Evolutionary conservation across 495 filamentous ascomycete species (phyloP).

Genomic region (Podospora anserina): DNA sequence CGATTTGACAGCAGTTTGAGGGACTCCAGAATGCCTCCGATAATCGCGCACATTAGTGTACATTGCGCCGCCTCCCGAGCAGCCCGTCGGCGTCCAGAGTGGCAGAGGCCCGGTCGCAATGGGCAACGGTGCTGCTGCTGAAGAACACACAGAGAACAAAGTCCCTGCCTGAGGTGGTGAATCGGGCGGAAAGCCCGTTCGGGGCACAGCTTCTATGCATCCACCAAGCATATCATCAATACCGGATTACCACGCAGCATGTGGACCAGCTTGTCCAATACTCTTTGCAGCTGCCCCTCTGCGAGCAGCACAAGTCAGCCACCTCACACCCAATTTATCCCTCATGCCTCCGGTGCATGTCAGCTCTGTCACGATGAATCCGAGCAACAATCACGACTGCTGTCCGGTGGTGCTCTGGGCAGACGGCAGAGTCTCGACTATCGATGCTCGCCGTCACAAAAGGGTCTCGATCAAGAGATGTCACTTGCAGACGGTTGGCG

Average conservation of each 20-base stretch:
- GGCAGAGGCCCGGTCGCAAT: background rate
- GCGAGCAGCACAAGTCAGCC: conserved; percentile 1
- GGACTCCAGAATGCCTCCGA: background rate
- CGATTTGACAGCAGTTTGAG: no score
- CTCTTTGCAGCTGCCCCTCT: background rate
- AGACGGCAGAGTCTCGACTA: background rate
- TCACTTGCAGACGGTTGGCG: conserved; percentile 7
- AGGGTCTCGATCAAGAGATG: no score
- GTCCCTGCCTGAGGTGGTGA: background rate
- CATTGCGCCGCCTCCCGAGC: background rate
- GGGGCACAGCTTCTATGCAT: conserved; percentile 6
- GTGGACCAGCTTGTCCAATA: background rate
- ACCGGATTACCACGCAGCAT: conserved; percentile 2
- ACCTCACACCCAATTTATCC: background rate
- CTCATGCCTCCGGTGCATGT: background rate
- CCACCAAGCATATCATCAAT: conserved; percentile 1
- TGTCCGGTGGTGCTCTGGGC: background rate
- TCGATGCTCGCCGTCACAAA: background rate
- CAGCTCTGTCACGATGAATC: background rate
- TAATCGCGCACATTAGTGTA: background rate
- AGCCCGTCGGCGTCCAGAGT: background rate
- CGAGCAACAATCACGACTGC: background rate
- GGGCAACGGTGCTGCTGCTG: no score
- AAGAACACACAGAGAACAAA: background rate
- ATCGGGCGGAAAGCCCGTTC: conserved; percentile 4